Percentiles rank a stretch among this genome's conserved stretches.
These are phyloP conservation scores for Venturia pyrina DNA, from an alignment of 2,329 filamentous ascomycete genomes.

Conservation along the genomic window DNA sequence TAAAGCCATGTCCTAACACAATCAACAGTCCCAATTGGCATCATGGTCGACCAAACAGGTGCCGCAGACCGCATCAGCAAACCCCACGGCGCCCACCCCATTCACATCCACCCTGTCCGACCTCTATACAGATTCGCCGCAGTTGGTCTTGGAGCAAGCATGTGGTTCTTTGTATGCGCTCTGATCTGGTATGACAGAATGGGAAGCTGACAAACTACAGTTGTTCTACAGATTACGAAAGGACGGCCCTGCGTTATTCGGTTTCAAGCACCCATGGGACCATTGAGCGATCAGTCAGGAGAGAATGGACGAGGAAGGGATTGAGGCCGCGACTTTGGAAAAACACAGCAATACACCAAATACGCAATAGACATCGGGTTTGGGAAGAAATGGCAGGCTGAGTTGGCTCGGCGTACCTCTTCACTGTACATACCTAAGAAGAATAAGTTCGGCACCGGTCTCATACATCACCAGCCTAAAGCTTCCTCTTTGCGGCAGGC, in stretches of 20 bases:
- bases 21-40: not conserved
- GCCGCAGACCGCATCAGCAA: not conserved
- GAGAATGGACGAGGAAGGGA: slow-evolving; percentile 1
- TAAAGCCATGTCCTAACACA: not conserved
- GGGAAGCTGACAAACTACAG: slow-evolving; percentile 37
- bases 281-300: slow-evolving; percentile 47
- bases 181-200: not conserved
- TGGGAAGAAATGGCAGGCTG: not conserved
- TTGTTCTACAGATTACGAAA: slow-evolving; percentile 95
- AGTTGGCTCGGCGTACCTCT: not conserved
- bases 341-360: not conserved
- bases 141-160: slow-evolving; percentile 81
- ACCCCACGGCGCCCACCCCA: slow-evolving; percentile 30
- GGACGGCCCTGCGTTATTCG: slow-evolving; percentile 82
- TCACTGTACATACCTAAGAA: not conserved
- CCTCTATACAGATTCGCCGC: slow-evolving; percentile 76
- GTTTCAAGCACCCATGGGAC: slow-evolving; percentile 95
- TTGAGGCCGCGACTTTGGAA: not conserved
- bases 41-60: slow-evolving; percentile 6
- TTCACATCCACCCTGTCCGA: slow-evolving; percentile 50
- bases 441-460: not conserved
- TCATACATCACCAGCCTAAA: not conserved
- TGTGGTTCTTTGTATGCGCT: slow-evolving; percentile 94
- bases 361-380: not conserved
- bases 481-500: too few species aligned